phyloP scores from a whole-genome alignment of 257 asterid genomes.

The Ilex aquifolium region DNA sequence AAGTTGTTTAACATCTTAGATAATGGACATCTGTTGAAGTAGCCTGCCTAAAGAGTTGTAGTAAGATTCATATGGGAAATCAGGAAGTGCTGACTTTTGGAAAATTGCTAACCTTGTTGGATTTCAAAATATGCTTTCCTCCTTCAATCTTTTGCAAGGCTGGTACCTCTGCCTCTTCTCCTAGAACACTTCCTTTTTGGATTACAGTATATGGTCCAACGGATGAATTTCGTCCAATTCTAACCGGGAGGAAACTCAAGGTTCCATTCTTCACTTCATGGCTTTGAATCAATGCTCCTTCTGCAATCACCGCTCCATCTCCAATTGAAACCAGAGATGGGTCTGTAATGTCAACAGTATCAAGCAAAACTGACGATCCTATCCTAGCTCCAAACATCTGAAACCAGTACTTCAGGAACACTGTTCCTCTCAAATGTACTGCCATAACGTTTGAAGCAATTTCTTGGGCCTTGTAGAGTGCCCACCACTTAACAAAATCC shows the following conservation, averaged over 20 bases:
- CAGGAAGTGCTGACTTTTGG: slow-evolving; percentile 28
- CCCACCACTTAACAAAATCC: slow-evolving; percentile 75
- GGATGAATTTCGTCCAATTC: slow-evolving; percentile 48
- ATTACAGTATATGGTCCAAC: slow-evolving; percentile 62
- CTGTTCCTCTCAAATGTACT: slow-evolving; percentile 71
- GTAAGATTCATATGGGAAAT: background rate
- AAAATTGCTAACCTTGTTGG: slow-evolving; percentile 24
- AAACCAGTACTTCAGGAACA: slow-evolving; percentile 61
- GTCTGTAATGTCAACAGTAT: slow-evolving; percentile 59
- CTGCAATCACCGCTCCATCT: slow-evolving; percentile 54
- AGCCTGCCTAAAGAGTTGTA: background rate
- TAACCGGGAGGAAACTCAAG: slow-evolving; percentile 50
- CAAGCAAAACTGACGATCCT: slow-evolving; percentile 57
- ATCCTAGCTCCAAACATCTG: slow-evolving; percentile 63
- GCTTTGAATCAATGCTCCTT: slow-evolving; percentile 64
- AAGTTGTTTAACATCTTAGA: no score
- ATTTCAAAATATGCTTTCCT: slow-evolving; percentile 27
- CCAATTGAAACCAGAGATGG: slow-evolving; percentile 67
- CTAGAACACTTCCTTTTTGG: slow-evolving; percentile 53
- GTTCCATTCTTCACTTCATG: slow-evolving; percentile 60
- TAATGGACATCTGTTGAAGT: background rate
- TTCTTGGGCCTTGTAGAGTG: slow-evolving; percentile 70
- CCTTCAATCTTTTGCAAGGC: slow-evolving; percentile 51
- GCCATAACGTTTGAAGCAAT: slow-evolving; percentile 56
- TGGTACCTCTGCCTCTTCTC: slow-evolving; percentile 45